Percentiles rank a stretch among this genome's conserved stretches.
These are phyloP conservation scores for Lenwebbia sp. DNA, from an alignment of 345 rosid species.

Conservation along the genomic window DNA sequence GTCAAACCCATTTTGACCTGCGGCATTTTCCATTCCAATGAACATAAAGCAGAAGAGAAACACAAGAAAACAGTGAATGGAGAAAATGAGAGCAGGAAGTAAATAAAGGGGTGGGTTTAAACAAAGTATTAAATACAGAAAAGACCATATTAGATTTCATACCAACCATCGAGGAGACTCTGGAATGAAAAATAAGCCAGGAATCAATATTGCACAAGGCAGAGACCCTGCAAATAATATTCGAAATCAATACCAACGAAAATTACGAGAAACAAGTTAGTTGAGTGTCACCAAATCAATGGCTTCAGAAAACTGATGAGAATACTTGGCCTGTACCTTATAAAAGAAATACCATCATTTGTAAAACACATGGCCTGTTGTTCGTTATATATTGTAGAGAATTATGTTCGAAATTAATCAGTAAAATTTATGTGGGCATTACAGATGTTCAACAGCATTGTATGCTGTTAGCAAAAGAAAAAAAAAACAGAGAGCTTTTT, in stretches of 20 bases:
- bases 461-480: background rate
- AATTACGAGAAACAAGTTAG: background rate
- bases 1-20: conserved; percentile 94
- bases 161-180: conserved; percentile 89
- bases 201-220: conserved; percentile 58
- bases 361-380: background rate
- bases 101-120: background rate
- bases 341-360: background rate
- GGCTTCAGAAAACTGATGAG: background rate
- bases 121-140: background rate
- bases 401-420: background rate
- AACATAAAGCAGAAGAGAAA: background rate
- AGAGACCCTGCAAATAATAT: conserved; percentile 39
- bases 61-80: background rate
- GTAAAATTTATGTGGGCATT: background rate
- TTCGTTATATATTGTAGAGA: background rate
- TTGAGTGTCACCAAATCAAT: background rate
- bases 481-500: background rate
- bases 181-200: conserved; percentile 67
- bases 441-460: background rate
- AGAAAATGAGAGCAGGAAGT: background rate
- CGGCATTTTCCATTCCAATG: background rate
- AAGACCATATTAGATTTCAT: background rate
- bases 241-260: background rate
- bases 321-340: background rate